Base-by-base conservation (phyloP, 2,329 filamentous ascomycete genomes). In the Colletotrichum scovillei region DNA sequence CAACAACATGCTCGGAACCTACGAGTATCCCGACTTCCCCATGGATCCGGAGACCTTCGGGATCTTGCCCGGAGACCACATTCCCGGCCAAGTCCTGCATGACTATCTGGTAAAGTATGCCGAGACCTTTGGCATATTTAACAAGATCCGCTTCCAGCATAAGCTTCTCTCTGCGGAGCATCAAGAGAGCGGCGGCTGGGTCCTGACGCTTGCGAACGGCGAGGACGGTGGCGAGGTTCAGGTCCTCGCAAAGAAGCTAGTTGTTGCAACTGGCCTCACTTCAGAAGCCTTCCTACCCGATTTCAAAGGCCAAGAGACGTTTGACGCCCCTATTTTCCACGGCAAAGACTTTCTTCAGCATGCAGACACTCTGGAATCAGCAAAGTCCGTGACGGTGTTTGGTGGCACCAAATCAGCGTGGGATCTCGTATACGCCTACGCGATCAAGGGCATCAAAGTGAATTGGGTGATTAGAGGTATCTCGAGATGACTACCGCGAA, bases 1-100 rank as follows among this genome's bases (percentile, higher is more conserved):
- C 66, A 95, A 96, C 81, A 95, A 95, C 78, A 88, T 94, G 79
- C 80, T 92, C 12, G 93, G 93, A 3, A 92, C 90, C 0, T 94
- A 92, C 76, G 92, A 95, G 80, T 95, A 89, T 77, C 90, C 90
- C 0, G 93, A 94, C 77, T 94, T 93, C 73, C 92, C 92, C 22
- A 92, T 95, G 90, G 85, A 87, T 71, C 81, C 83, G 8, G 86
- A 86, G 24, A 85, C 82, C 0, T 92, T 88, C 76, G 84, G 84
- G 1, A 80, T 90, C 30, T 78, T 84, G 57, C 79, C 81, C 0
- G 84, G 84, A 3, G 77, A 88, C 75, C 84, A 88, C 74, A 87
- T 90, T 9, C 83, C 88, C 1, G 88, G 86, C 1, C 74, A 78
- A 9, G 83, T 84, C 5, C 77, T 89, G 35, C 82, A 88, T 73